Conservation (phyloP, 305 asterid species). For the Striga hermonthica region DNA sequence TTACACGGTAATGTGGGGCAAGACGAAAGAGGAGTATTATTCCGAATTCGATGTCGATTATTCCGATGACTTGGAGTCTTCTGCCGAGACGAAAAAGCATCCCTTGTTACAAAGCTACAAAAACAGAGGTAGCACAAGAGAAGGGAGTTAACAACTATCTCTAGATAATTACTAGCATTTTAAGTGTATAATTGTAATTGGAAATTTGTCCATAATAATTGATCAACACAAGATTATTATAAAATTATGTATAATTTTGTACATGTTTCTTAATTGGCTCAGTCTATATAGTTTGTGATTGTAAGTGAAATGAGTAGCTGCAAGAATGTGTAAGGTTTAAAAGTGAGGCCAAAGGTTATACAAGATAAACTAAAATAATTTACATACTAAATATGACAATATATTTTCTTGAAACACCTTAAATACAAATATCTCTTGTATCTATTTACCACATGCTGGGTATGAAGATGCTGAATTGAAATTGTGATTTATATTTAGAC, state of each 20-base stretch:
- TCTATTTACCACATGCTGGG: too few relatives aligned
- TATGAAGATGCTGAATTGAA: neutral
- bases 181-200: neutral
- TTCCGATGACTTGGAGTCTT: slow-evolving; percentile 35
- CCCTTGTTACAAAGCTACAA: slow-evolving; percentile 40
- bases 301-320: neutral
- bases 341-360: too few relatives aligned
- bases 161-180: neutral
- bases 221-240: neutral
- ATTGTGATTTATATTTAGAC: neutral
- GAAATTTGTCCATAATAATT: neutral
- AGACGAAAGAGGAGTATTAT: slow-evolving; percentile 55
- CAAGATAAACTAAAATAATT: neutral
- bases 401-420: neutral
- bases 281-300: neutral
- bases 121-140: slow-evolving; percentile 6
- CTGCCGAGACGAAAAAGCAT: slow-evolving; percentile 27
- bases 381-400: neutral
- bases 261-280: neutral
- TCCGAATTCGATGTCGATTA: slow-evolving; percentile 27
- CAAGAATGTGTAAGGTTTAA: neutral
- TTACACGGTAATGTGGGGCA: slow-evolving; percentile 89
- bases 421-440: too few relatives aligned
- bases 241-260: neutral
- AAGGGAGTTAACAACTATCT: slow-evolving; percentile 6